Conservation (phyloP, 2,329 filamentous ascomycete genomes). For the Aspergillus sp. region DNA sequence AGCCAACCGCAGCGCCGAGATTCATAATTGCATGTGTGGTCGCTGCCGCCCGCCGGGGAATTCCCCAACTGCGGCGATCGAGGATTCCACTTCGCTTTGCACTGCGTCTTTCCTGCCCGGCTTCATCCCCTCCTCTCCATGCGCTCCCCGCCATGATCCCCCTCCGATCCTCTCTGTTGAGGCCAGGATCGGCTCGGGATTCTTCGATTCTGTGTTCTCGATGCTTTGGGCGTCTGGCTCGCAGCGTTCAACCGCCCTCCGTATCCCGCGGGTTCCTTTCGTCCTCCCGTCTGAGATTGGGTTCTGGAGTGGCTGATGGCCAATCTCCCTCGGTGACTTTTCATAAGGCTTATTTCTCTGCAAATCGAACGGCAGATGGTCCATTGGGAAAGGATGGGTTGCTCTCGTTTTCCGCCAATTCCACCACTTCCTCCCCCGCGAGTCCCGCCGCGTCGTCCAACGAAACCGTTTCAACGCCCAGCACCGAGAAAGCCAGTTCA, state of each 20-base stretch:
- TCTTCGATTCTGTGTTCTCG: conserved; percentile 25
- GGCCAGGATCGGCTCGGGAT: conserved; percentile 27
- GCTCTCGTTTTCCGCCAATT: conserved; percentile 21
- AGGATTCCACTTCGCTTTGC: too few relatives aligned
- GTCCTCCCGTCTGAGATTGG: conserved; percentile 24
- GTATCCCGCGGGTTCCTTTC: conserved; percentile 26
- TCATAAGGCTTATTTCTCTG: conserved; percentile 37
- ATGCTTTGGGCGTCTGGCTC: conserved; percentile 24
- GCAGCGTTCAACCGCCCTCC: conserved; percentile 8
- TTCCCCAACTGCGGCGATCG: conserved; percentile 7
- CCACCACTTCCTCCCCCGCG: conserved; percentile 8
- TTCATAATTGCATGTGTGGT: conserved; percentile 21
- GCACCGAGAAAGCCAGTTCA: conserved; percentile 12
- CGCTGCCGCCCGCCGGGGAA: conserved; percentile 21
- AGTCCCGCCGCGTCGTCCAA: conserved; percentile 10
- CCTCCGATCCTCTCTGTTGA: conserved; percentile 31
- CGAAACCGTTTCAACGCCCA: conserved; percentile 12
- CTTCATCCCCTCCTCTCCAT: neutral
- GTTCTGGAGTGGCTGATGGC: conserved; percentile 17
- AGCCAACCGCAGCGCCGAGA: neutral
- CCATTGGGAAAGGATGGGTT: conserved; percentile 16
- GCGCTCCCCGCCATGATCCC: conserved; percentile 27
- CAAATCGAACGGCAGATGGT: conserved; percentile 21
- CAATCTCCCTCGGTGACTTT: conserved; percentile 22
- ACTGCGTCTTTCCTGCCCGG: conserved; percentile 1